These are phyloP conservation scores for Pythium aquatile DNA, from an alignment of 352 stramenopile genomes.

Conservation along the genomic window DNA sequence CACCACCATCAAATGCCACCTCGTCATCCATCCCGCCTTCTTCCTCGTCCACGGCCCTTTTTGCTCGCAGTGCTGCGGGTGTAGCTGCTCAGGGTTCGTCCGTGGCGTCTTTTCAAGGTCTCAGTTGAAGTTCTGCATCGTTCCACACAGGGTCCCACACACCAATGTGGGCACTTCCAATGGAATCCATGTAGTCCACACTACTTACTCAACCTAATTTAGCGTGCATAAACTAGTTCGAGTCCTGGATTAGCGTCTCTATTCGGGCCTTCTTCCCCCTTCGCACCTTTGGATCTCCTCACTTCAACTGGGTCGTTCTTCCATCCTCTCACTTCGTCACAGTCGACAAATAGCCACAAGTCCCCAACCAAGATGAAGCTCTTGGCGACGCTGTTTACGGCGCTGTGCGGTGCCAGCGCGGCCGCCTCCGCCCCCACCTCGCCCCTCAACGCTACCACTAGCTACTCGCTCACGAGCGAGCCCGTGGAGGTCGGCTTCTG, in stretches of 20 bases:
- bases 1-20: not conserved
- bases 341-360: not conserved
- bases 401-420: not conserved
- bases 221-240: not conserved
- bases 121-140: not conserved
- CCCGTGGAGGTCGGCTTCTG: slow-evolving; percentile 63
- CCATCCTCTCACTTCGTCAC: not conserved
- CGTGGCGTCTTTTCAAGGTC: slow-evolving; percentile 5
- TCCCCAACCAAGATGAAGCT: slow-evolving; percentile 12
- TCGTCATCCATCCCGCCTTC: not conserved
- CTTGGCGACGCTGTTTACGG: slow-evolving; percentile 16
- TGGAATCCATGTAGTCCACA: not conserved
- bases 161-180: not conserved
- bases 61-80: no score
- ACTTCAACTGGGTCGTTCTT: slow-evolving; percentile 14
- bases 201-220: not conserved
- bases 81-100: not conserved
- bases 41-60: not conserved
- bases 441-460: slow-evolving; percentile 23
- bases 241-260: not conserved
- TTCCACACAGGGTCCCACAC: not conserved
- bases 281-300: not conserved
- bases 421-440: not conserved
- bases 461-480: slow-evolving; percentile 52
- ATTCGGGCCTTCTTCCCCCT: not conserved